Base-by-base conservation (phyloP, 768 basidiomycete genomes). In the Lactarius trivialis region DNA sequence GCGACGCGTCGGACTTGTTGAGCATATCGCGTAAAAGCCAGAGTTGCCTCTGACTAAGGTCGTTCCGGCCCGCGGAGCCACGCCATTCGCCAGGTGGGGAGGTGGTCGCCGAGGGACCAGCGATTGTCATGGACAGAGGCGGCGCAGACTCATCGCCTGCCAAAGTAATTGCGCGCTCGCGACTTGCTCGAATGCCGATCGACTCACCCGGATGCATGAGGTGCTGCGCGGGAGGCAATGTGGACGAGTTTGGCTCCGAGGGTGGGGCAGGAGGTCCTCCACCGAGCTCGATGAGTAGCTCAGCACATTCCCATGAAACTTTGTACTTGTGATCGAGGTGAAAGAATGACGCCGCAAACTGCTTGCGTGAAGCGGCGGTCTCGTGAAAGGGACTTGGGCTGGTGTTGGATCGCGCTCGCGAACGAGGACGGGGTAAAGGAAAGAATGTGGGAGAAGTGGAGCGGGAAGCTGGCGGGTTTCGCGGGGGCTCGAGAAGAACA, bases 271-370 rank as follows among this genome's bases (percentile, higher is more conserved):
- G 69, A 17, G 80, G 76, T 2, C 86, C 86, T 3, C 88, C 84
- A 0, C 88, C 91, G 2, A 96, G 79, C 70, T 94, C 91, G 55
- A 95, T 87, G 39, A 96, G 79, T 24, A 96, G 75, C 69, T 90
- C 89, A 0, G 93, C 93, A 69, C 91, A 93, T 67, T 93, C 92
- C 91, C 92, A 93, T 34, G 89, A 86, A 49, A 93, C 82, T n/a
- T 80, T 81, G 69, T 93, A 96, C 69, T 84, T 88, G 24, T 82
- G 78, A 53, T 86, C 88, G 68, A 93, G 83, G 12, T 79, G 77
- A 57, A 83, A 81, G 61, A 88, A 84, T 4, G 80, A 75, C 0
- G 82, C 73, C 0, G 82, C 77, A 45, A 89, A 75, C 37, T 85
- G 82, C 60, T 82, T 84, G 69, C 83, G 81, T 4, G 68, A 67